Evolutionary conservation across 805 yeast species (phyloP), one percentile per base, ranked within the genome.

Genomic region (Myxozyma neglecta): DNA sequence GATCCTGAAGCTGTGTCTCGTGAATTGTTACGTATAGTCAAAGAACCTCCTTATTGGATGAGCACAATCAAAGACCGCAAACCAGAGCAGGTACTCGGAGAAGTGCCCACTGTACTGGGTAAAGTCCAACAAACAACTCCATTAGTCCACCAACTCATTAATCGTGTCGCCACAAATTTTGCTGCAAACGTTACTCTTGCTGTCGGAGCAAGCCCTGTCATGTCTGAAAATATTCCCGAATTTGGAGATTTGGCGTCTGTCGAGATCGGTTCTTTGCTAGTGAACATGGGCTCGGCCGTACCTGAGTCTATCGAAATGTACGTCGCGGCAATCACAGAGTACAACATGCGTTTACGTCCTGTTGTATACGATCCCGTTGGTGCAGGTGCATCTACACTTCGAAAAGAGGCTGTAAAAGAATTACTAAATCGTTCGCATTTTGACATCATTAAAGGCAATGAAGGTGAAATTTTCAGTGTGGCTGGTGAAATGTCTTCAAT

Each of bases 321-420:
- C 63, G 66, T 77, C 24, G 68, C 70, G 1, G 96, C 93, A 0
- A 73, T 87, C 18, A 70, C 71, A 9, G 82, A 80, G 0, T 90
- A 91, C 71, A 87, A 87, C 70, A 71, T 70, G 13, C 68, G 72
- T 13, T 82, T 82, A 1, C 78, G 80, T 49, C 92, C 89, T 3
- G 81, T 91, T 37, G 83, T 91, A 0, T 86, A 88, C 67, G 97
- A 91, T 72, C 97, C 97, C 0, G 97, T 91, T n/a, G 97, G 91
- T 0, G 90, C 87, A 44, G 96, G 96, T 34, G 97, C 97, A 0
- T 80, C 96, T 0, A 59, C 70, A 3, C 80, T 83, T 5, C 79
- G 97, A 61, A 75, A 76, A 44, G 69, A 73, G 2, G 76, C 84
- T 16, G 81, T 85, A 55, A 72, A 76, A 34, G 70, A 71, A 0